These are phyloP conservation scores for Colletotrichum limetticola DNA, from an alignment of 2,329 filamentous ascomycete species.

Conservation along the genomic window DNA sequence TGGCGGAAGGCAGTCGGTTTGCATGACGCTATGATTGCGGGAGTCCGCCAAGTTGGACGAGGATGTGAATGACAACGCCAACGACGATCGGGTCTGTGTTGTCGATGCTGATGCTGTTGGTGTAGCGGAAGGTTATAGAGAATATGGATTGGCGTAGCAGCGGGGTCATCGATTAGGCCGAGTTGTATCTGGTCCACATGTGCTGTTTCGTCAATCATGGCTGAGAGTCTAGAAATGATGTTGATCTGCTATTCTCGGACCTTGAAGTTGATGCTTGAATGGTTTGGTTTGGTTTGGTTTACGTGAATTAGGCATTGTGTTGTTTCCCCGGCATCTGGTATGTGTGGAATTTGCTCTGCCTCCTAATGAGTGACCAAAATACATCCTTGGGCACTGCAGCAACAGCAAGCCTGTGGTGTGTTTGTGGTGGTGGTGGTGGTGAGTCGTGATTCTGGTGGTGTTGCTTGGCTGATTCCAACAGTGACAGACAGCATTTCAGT, in stretches of 20 bases:
- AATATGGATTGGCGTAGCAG: neutral
- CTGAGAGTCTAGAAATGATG: neutral
- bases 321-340: neutral
- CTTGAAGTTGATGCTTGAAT: neutral
- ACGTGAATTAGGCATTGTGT: neutral
- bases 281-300: neutral
- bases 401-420: neutral
- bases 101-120: slow-evolving; percentile 6
- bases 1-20: slow-evolving; percentile 3
- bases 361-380: neutral
- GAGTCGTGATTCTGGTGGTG: neutral
- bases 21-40: slow-evolving; percentile 30
- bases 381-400: neutral
- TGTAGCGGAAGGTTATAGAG: slow-evolving; percentile 1
- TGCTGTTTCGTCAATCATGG: neutral
- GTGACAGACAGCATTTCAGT: slow-evolving; percentile 6
- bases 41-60: slow-evolving; percentile 11
- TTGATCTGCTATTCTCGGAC: neutral
- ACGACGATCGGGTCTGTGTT: slow-evolving; percentile 26
- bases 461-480: slow-evolving; percentile 12
- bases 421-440: no score
- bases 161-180: neutral
- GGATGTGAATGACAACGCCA: neutral
- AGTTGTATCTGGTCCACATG: slow-evolving; percentile 11
- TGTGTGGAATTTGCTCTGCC: neutral